Conservation (phyloP, 805 yeast genomes). For the Spathaspora girioi region DNA sequence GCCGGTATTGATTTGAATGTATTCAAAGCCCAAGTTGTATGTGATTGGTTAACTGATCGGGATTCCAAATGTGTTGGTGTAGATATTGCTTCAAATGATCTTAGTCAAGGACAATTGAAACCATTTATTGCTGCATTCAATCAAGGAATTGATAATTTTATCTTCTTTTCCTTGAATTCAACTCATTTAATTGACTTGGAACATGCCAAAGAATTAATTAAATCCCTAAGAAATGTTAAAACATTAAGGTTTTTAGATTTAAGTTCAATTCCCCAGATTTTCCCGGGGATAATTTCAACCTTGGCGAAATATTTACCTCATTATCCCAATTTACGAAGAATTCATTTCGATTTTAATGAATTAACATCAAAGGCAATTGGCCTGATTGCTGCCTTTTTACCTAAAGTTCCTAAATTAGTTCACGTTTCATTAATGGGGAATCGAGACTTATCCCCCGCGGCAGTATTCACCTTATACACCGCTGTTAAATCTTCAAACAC, state of each 20-base stretch:
- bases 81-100: constrained; percentile 53
- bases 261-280: constrained; percentile 49
- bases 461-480: constrained; percentile 48
- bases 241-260: constrained; percentile 50
- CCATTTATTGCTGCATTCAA: constrained; percentile 44
- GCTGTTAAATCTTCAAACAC: constrained; percentile 44
- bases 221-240: constrained; percentile 33
- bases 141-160: constrained; percentile 28
- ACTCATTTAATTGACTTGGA: constrained; percentile 44
- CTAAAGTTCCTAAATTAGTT: constrained; percentile 43
- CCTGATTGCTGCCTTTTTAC: constrained; percentile 47
- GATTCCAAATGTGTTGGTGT: constrained; percentile 49
- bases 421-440: constrained; percentile 57
- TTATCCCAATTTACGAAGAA: constrained; percentile 43
- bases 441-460: constrained; percentile 37
- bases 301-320: constrained; percentile 43
- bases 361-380: constrained; percentile 44
- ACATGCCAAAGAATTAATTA: constrained; percentile 33
- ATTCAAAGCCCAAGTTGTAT: constrained; percentile 37
- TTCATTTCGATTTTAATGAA: constrained; percentile 54
- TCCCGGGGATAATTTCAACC: constrained; percentile 47
- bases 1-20: constrained; percentile 49
- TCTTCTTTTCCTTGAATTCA: constrained; percentile 51
- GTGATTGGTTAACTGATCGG: constrained; percentile 45
- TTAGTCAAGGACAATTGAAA: constrained; percentile 42